These are phyloP conservation scores for Chloranthus sessilifolius DNA, from an alignment of 164 flowering plant genomes.

Conservation along the genomic window DNA sequence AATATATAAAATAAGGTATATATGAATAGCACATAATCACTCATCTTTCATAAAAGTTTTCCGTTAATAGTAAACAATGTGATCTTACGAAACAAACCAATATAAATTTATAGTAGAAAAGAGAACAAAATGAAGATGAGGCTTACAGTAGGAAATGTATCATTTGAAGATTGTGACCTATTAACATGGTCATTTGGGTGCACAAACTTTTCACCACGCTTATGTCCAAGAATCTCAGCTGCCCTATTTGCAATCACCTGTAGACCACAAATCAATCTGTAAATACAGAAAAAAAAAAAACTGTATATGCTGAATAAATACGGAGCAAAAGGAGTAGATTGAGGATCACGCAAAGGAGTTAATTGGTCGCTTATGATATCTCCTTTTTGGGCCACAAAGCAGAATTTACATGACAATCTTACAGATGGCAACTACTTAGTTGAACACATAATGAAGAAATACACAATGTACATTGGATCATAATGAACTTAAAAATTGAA, in stretches of 20 bases:
- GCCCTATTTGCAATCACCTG: constrained; percentile 99
- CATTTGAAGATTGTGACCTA: constrained; percentile 96
- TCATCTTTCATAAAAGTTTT: no score
- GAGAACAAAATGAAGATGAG: constrained; percentile 4
- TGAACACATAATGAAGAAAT: no score
- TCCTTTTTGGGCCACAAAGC: no score
- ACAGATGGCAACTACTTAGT: no score
- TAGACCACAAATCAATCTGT: constrained; percentile 1
- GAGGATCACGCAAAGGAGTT: not conserved
- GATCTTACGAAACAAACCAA: not conserved
- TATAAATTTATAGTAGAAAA: not conserved
- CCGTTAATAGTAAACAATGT: no score
- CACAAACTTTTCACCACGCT: constrained; percentile 89
- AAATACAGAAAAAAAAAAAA: not conserved
- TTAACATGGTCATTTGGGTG: constrained; percentile 99
- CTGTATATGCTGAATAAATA: not conserved
- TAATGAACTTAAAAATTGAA: no score
- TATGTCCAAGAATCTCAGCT: constrained; percentile 96
- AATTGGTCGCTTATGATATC: no score
- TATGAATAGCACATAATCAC: no score
- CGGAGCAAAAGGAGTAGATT: not conserved
- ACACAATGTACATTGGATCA: no score
- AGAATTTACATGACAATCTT: no score
- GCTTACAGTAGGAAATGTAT: constrained; percentile 97
- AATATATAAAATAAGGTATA: no score